phyloP scores from a whole-genome alignment of 352 stramenopile genomes.

The Blastocystis sp. region DNA sequence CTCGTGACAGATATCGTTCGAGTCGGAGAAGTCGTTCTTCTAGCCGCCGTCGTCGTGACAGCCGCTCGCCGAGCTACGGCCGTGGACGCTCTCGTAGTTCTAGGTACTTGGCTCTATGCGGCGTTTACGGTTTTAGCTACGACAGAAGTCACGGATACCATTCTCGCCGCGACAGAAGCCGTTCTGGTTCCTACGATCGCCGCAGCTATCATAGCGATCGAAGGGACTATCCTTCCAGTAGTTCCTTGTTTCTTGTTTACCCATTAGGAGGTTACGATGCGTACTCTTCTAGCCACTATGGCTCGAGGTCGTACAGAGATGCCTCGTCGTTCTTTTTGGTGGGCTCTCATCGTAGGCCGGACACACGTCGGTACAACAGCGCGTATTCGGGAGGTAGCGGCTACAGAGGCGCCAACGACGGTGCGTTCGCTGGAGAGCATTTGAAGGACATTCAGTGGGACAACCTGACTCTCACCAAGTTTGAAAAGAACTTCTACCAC shows the following conservation, averaged over 20 bases:
- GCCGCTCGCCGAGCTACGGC: conserved; percentile 21
- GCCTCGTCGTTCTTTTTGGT: neutral
- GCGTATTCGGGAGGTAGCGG: conserved; percentile 31
- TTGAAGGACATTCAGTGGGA: conserved; percentile 87
- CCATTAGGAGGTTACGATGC: neutral
- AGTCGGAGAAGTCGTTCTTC: conserved; percentile 62
- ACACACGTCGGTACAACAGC: conserved; percentile 64
- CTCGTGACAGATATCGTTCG: conserved; percentile 48
- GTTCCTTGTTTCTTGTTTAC: neutral
- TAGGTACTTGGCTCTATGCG: neutral
- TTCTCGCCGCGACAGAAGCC: neutral
- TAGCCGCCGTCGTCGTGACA: conserved; percentile 26
- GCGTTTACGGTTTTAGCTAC: conserved; percentile 8
- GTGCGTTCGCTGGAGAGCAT: conserved; percentile 44
- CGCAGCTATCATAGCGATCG: neutral
- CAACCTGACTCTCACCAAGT: conserved; percentile 85
- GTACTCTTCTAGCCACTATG: neutral
- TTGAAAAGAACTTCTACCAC: conserved; percentile 99
- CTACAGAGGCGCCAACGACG: neutral
- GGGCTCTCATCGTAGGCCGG: conserved; percentile 18
- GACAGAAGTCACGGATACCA: neutral
- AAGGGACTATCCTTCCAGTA: neutral
- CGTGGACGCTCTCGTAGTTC: neutral
- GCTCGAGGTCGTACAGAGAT: neutral
- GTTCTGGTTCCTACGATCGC: conserved; percentile 37